phyloP scores from a whole-genome alignment of 805 yeast species.

The Metschnikowia rubicola region DNA sequence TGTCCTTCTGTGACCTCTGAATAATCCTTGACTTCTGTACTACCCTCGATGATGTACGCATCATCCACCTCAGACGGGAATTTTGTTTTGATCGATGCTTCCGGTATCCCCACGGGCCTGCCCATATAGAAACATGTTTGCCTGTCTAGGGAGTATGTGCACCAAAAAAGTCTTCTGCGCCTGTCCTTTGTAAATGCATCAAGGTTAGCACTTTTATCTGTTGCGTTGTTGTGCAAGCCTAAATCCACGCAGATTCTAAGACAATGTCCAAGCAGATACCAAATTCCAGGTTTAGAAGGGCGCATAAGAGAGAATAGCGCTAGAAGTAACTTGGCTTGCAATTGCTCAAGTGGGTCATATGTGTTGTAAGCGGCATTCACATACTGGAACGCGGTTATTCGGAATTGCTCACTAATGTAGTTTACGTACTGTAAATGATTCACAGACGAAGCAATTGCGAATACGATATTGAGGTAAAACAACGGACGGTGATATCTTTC shows the following conservation, averaged over 20 bases:
- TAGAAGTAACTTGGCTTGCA: conserved; percentile 68
- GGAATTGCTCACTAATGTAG: conserved; percentile 65
- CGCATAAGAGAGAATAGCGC: conserved; percentile 79
- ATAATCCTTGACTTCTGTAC: conserved; percentile 31
- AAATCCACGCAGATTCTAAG: conserved; percentile 77
- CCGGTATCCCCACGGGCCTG: conserved; percentile 86
- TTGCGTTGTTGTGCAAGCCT: conserved; percentile 71
- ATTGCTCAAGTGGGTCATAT: conserved; percentile 59
- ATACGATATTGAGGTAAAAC: conserved; percentile 70
- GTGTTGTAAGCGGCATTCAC: conserved; percentile 59
- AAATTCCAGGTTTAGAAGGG: conserved; percentile 87
- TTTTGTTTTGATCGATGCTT: conserved; percentile 65
- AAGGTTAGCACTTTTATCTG: conserved; percentile 26
- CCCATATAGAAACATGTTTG: conserved; percentile 85
- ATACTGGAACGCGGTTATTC: conserved; percentile 59
- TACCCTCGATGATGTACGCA: conserved; percentile 45
- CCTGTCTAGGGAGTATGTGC: conserved; percentile 80
- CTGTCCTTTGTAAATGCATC: conserved; percentile 63
- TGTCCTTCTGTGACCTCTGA: conserved; percentile 22
- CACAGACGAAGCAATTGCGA: conserved; percentile 77
- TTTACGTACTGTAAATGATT: conserved; percentile 66
- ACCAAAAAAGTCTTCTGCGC: conserved; percentile 69
- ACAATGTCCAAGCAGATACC: conserved; percentile 85
- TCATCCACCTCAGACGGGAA: conserved; percentile 79
- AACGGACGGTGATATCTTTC: conserved; percentile 47